phyloP scores from a whole-genome alignment of 192 early-diverging fungal genomes.

The Backusella mclennaniae region DNA sequence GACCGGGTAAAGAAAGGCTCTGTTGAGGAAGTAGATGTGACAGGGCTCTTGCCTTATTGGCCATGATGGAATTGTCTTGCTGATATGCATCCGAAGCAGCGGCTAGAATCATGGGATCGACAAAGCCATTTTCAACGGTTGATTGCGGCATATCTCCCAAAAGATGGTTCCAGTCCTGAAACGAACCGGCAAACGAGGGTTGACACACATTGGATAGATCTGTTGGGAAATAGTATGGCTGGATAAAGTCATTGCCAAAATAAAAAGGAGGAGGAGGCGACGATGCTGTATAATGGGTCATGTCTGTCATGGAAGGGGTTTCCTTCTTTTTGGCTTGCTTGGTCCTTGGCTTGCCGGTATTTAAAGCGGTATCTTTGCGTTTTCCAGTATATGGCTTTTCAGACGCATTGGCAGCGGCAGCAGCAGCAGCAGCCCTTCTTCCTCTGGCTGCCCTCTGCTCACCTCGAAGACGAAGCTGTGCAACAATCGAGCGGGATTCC shows the following conservation, averaged over 20 bases:
- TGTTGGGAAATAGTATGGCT: conserved; percentile 2
- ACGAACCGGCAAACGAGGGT: not conserved
- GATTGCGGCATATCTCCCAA: conserved; percentile 6
- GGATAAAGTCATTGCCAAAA: not conserved
- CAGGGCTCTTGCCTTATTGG: not conserved
- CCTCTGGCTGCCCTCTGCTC: conserved; percentile 29
- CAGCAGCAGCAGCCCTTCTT: conserved; percentile 23
- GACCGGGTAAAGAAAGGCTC: not conserved
- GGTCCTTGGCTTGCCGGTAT: not conserved
- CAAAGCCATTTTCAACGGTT: conserved; percentile 10
- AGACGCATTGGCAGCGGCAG: not conserved
- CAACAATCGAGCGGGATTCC: conserved; percentile 35
- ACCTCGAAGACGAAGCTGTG: conserved; percentile 33
- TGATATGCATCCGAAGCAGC: conserved; percentile 1
- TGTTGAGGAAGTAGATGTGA: not conserved
- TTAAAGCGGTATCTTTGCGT: not conserved
- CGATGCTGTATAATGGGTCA: not conserved
- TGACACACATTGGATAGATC: not conserved
- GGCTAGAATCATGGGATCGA: conserved; percentile 12
- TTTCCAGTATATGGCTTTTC: not conserved
- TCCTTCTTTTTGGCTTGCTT: not conserved
- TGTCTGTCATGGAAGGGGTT: not conserved
- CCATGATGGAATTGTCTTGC: not conserved
- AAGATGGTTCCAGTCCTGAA: conserved; percentile 6
- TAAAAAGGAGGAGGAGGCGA: not conserved